Percentiles rank a stretch among this genome's conserved stretches.
Evolutionary conservation across 1,284 basidiomycete species (phyloP).

Genomic region (Sporisorium sorghi): DNA sequence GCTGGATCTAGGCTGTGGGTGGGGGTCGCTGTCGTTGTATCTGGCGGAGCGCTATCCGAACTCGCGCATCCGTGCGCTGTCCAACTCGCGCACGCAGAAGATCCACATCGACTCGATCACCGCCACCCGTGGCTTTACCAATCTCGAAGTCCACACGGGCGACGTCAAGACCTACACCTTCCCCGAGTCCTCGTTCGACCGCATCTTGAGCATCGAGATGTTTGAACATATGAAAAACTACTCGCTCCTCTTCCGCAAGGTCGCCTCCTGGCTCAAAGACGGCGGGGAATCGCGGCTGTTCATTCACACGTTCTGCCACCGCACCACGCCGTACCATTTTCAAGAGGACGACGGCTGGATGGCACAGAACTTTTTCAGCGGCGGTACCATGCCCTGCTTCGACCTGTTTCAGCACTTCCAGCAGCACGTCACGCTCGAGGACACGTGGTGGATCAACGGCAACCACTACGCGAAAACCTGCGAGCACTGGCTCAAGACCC

Average conservation of each 20-base stretch:
- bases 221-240: slow-evolving; percentile 78
- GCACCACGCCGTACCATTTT: slow-evolving; percentile 76
- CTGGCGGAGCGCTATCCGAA: slow-evolving; percentile 81
- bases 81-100: slow-evolving; percentile 81
- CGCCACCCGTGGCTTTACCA: slow-evolving; percentile 74
- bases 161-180: slow-evolving; percentile 80
- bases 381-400: slow-evolving; percentile 70
- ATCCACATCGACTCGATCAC: slow-evolving; percentile 76
- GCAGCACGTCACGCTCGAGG: slow-evolving; percentile 76
- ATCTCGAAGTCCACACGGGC: slow-evolving; percentile 77
- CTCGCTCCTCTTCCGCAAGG: slow-evolving; percentile 76
- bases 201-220: slow-evolving; percentile 84
- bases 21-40: slow-evolving; percentile 80
- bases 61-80: slow-evolving; percentile 76
- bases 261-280: slow-evolving; percentile 77
- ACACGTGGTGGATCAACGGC: slow-evolving; percentile 73
- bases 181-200: slow-evolving; percentile 74
- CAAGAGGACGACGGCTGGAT: slow-evolving; percentile 80
- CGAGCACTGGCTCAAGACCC: slow-evolving; percentile 78
- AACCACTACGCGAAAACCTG: slow-evolving; percentile 77
- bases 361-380: slow-evolving; percentile 79
- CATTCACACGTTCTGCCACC: slow-evolving; percentile 82
- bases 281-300: slow-evolving; percentile 74
- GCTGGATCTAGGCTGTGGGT: slow-evolving; percentile 81
- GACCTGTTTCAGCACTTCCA: slow-evolving; percentile 82